A percentile compares a stretch with the other conserved stretches of the same genome.
These are phyloP conservation scores for Fomitopsis betulina DNA, from an alignment of 1,284 basidiomycete genomes.

Conservation along the genomic window DNA sequence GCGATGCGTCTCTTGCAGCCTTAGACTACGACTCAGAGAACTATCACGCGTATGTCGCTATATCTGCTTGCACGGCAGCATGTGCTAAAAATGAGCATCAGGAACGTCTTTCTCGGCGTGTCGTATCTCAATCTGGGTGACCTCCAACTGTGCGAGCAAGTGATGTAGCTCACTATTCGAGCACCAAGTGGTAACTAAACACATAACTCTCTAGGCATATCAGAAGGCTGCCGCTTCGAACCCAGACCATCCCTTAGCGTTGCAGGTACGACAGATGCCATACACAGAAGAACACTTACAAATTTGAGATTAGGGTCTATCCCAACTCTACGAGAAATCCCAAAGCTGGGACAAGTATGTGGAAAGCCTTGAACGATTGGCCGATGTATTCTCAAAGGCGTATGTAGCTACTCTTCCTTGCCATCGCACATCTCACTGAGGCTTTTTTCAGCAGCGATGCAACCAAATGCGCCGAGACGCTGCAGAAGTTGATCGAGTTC, in stretches of 20 bases:
- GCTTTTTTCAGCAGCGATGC: conserved; percentile 51
- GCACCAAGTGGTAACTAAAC: conserved; percentile 3
- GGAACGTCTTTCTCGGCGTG: conserved; percentile 80
- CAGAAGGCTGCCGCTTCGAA: conserved; percentile 64
- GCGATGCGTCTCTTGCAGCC: conserved; percentile 57
- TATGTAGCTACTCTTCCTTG: conserved; percentile 29
- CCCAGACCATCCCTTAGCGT: conserved; percentile 65
- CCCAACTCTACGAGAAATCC: conserved; percentile 67
- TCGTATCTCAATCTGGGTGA: conserved; percentile 72
- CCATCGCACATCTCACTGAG: neutral
- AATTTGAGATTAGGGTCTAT: conserved; percentile 49
- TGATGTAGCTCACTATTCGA: conserved; percentile 35
- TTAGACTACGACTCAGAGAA: conserved; percentile 73
- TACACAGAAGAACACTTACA: neutral
- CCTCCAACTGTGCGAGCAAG: conserved; percentile 76
- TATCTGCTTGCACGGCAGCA: neutral
- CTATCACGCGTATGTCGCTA: conserved; percentile 71
- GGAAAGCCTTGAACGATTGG: conserved; percentile 46
- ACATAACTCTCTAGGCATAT: conserved; percentile 52
- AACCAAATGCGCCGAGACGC: conserved; percentile 71
- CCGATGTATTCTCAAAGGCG: conserved; percentile 54
- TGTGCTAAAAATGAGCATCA: conserved; percentile 26
- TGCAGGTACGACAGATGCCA: conserved; percentile 55
- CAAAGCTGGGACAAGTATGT: conserved; percentile 60
- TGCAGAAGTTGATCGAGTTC: conserved; percentile 75